Evolutionary conservation across 768 basidiomycete genomes (phyloP), one percentile per base, ranked within the genome.

Genomic region (Artomyces pyxidatus): DNA sequence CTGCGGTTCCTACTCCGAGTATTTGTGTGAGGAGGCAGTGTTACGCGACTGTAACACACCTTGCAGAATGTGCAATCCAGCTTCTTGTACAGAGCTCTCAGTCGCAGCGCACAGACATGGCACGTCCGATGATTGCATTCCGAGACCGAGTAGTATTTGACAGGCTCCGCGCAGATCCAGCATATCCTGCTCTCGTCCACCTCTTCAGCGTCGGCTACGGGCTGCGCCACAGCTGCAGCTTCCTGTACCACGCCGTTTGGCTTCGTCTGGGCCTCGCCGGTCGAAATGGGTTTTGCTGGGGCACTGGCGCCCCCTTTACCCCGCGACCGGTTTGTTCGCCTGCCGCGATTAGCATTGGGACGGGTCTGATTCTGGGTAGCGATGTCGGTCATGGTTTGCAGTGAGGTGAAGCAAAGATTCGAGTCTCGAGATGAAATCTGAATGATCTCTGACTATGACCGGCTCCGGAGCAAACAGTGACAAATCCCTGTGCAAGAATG

Each of bases 41-140:
- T 16, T 2, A 19, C 22, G 45, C 3, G 17, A 30, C 14, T 12
- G 16, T 21, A 7, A 65, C 76, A 10, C 45, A 85, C 91, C 78
- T 98, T 98, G 76, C 95, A 99, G 64, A 96, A 96, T 1, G 95
- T 90, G 61, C 95, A 98, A 12, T 93, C 88, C 37, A 68, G 71
- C 64, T 88, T 94, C 73, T 97, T 97, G 73, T 96, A 99, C 41
- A 98, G 69, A 3, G 91, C 91, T 32, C 95, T 70, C 25, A 98
- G 66, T 6, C 95, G 79, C 44, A 97, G 67, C 0, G 88, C 83
- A 61, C 95, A 99, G 51, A 94, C 83, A 66, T 96, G 93, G 71
- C 95, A 98, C 3, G 91, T 97, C 45, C 88, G 73, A 62, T 99
- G 95, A 63, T 91, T 90, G 68, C 95, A 99, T 47, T 85, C 78